Evolutionary conservation across 495 filamentous ascomycete genomes (phyloP), one percentile per base, ranked within the genome.

Genomic region (Elasticomyces elasticus): DNA sequence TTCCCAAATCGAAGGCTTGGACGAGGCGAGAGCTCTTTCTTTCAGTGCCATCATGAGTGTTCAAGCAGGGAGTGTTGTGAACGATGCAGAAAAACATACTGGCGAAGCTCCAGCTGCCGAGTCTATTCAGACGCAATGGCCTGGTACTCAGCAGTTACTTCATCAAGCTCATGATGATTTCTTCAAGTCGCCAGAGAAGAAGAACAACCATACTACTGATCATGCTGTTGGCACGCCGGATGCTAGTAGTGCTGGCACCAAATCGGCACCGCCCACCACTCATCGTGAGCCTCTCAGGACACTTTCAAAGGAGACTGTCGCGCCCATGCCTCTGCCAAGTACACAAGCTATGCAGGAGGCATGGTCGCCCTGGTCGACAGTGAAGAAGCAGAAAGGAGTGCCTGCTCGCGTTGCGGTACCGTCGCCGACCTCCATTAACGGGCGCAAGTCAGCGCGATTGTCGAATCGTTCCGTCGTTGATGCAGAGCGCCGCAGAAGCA

Each of bases 91-190:
- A 10, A 35, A 46, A 1, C 3, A 37, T 26, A 19, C 43, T 9
- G 23, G 9, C 11, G 19, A 25, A 17, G 24, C 5, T 52, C 9
- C 15, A 1, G 7, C n/a, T 2, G 22, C 3, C 40, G 43, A 37
- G 35, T 6, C 23, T n/a, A 20, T 49, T 5, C 37, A 50, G 30
- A 43, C 55, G 17, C 59, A 58, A 45, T 58, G 54, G 59, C 37
- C 54, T 6, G 59, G 55, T 2, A 57, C 59, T 12, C 59, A 62
- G 28, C 26, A 25, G 6, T 6, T 55, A 12, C 55, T 62, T 15
- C 5, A 43, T 19, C 42, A 62, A 54, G 59, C 59, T 13, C 54
- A 55, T 17, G 41, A 41, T 5, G 54, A 62, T 17, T 30, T 58
- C 19, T 62, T 53, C 31, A 24, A 20, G 6, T 62, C 54, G 1